Evolutionary conservation across 2,329 filamentous ascomycete species (phyloP).

Genomic region (Fusarium hainanense): DNA sequence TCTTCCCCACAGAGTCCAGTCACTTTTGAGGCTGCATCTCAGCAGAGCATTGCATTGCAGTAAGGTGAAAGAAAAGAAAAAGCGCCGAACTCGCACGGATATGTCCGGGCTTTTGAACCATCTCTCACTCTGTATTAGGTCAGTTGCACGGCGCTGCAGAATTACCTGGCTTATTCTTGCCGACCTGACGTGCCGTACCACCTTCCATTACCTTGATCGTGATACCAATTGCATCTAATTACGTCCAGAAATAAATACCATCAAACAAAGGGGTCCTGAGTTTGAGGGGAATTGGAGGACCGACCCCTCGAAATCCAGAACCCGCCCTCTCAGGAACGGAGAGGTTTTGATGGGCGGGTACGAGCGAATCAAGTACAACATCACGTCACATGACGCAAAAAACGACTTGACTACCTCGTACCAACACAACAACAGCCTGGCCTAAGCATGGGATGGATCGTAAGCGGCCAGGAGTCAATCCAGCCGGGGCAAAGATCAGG

Average conservation of each 20-base stretch:
- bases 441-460: constrained; percentile 29
- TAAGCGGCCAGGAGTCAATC: constrained; percentile 27
- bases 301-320: constrained; percentile 36
- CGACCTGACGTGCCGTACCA: background rate
- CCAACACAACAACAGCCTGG: constrained; percentile 27
- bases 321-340: constrained; percentile 20
- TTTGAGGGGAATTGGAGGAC: constrained; percentile 46
- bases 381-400: constrained; percentile 11
- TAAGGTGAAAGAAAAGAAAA: background rate
- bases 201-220: background rate
- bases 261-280: constrained; percentile 39
- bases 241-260: constrained; percentile 17
- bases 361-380: constrained; percentile 24
- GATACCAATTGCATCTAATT: constrained; percentile 6
- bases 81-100: constrained; percentile 14
- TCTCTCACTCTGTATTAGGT: background rate
- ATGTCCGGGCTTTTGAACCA: constrained; percentile 16
- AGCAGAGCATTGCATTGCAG: constrained; percentile 20
- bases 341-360: constrained; percentile 28
- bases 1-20: constrained; percentile 30
- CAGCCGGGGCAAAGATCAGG: constrained; percentile 19
- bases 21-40: constrained; percentile 34
- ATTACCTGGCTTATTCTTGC: background rate
- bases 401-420: constrained; percentile 33
- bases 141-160: background rate